A percentile compares a stretch with the other conserved stretches of the same genome.
Evolutionary conservation across 2,329 filamentous ascomycete genomes (phyloP).

Genomic region (Botrytis fragariae): DNA sequence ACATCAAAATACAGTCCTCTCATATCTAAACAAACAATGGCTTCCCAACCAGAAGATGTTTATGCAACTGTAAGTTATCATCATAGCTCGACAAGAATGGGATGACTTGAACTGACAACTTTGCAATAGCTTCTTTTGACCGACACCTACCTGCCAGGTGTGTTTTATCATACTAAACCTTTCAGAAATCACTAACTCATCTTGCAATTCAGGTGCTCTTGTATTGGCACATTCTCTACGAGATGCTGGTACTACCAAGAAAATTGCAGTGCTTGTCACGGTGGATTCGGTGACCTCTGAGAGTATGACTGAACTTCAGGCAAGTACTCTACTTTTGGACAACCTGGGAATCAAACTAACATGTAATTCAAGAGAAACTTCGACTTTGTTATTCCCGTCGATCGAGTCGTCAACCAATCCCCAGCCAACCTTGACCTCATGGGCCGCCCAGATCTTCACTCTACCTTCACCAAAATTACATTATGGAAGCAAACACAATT

Average conservation of each 20-base stretch:
- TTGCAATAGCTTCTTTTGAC: slow-evolving; percentile 75
- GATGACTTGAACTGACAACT: slow-evolving; percentile 20
- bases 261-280: slow-evolving; percentile 81
- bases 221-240: slow-evolving; percentile 92
- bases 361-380: slow-evolving; percentile 64
- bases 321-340: slow-evolving; percentile 40
- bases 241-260: slow-evolving; percentile 83
- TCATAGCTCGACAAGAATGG: slow-evolving; percentile 23
- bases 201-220: slow-evolving; percentile 66
- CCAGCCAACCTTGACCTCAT: slow-evolving; percentile 87
- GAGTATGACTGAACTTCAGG: slow-evolving; percentile 76
- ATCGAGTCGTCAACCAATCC: slow-evolving; percentile 71
- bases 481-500: slow-evolving; percentile 92
- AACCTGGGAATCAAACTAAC: slow-evolving; percentile 23
- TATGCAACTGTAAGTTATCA: slow-evolving; percentile 58
- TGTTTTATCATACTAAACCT: slow-evolving; percentile 29
- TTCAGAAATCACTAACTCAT: slow-evolving; percentile 24
- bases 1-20: not conserved
- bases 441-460: slow-evolving; percentile 85
- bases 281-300: slow-evolving; percentile 72
- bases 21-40: slow-evolving; percentile 39
- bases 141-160: slow-evolving; percentile 91
- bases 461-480: slow-evolving; percentile 94
- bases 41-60: slow-evolving; percentile 51
- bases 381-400: slow-evolving; percentile 84